Percentiles rank a stretch among this genome's conserved stretches.
phyloP scores from a whole-genome alignment of 257 asterid genomes.

The Prunella vulgaris region DNA sequence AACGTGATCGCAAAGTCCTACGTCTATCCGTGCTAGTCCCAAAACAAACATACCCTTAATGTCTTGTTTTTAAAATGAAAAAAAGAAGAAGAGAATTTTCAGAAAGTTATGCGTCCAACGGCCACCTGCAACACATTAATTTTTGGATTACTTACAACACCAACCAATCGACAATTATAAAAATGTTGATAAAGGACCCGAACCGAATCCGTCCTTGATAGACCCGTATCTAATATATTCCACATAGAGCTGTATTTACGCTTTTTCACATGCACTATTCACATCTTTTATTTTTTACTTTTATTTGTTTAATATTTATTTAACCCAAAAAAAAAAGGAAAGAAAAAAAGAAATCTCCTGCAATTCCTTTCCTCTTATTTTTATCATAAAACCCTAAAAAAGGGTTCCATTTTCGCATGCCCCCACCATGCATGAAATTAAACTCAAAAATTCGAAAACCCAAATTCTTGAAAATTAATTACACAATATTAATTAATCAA shows the following conservation, averaged over 20 bases:
- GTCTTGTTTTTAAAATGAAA: too few relatives aligned
- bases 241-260: constrained; percentile 21
- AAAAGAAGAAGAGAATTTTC: too few relatives aligned
- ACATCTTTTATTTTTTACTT: constrained; percentile 15
- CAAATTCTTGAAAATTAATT: neutral
- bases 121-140: too few relatives aligned
- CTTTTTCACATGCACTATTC: constrained; percentile 26
- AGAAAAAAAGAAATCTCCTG: neutral
- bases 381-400: constrained; percentile 9
- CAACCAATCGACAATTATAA: too few relatives aligned
- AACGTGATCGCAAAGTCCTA: too few relatives aligned
- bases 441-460: constrained; percentile 2
- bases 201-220: neutral
- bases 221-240: too few relatives aligned
- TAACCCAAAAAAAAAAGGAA: neutral
- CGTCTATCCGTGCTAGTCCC: too few relatives aligned
- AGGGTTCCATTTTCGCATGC: too few relatives aligned
- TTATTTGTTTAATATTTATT: neutral
- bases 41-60: too few relatives aligned
- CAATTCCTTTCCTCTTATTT: constrained; percentile 6
- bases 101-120: too few relatives aligned
- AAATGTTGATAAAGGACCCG: neutral
- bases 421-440: constrained; percentile 5
- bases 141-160: too few relatives aligned
- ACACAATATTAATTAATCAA: too few relatives aligned